Evolutionary conservation across 495 filamentous ascomycete genomes (phyloP).

Genomic region (Aspergillus incahuasiensis): DNA sequence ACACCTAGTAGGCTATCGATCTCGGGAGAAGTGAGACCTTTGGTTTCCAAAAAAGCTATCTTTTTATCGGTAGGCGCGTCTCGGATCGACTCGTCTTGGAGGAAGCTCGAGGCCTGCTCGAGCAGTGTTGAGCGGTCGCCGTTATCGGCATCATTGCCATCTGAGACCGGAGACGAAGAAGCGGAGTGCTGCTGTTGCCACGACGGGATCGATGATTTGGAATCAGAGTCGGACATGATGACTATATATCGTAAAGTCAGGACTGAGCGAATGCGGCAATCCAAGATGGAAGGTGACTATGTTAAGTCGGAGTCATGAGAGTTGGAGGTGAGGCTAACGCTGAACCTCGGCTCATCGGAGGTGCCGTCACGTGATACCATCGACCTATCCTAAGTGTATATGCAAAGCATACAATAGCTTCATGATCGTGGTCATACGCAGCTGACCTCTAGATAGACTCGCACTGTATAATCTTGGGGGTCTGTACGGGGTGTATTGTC

Average conservation of each 20-base stretch:
- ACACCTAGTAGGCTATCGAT: slow-evolving; percentile 61
- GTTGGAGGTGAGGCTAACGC: background rate
- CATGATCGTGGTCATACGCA: too few species aligned
- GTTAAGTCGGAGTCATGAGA: background rate
- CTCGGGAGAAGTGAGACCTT: slow-evolving; percentile 66
- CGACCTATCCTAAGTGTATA: too few species aligned
- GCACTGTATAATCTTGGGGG: too few species aligned
- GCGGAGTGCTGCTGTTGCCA: slow-evolving; percentile 40
- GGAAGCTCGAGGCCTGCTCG: slow-evolving; percentile 70
- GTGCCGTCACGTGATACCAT: too few species aligned
- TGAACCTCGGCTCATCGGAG: background rate
- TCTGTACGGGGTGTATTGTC: too few species aligned
- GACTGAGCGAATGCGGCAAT: background rate
- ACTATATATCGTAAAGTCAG: background rate
- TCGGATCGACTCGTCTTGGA: slow-evolving; percentile 73
- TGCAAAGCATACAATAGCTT: too few species aligned
- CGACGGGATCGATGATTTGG: slow-evolving; percentile 38
- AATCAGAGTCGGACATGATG: slow-evolving; percentile 37
- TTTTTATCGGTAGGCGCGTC: slow-evolving; percentile 68
- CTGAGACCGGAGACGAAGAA: slow-evolving; percentile 30
- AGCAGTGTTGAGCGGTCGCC: slow-evolving; percentile 45
- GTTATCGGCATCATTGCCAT: slow-evolving; percentile 18
- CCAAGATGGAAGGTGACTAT: background rate
- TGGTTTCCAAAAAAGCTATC: slow-evolving; percentile 70
- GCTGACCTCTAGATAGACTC: too few species aligned